These are phyloP conservation scores for Anthracocystis panici-leucophaei DNA, from an alignment of 1,284 basidiomycete species.

Conservation along the genomic window DNA sequence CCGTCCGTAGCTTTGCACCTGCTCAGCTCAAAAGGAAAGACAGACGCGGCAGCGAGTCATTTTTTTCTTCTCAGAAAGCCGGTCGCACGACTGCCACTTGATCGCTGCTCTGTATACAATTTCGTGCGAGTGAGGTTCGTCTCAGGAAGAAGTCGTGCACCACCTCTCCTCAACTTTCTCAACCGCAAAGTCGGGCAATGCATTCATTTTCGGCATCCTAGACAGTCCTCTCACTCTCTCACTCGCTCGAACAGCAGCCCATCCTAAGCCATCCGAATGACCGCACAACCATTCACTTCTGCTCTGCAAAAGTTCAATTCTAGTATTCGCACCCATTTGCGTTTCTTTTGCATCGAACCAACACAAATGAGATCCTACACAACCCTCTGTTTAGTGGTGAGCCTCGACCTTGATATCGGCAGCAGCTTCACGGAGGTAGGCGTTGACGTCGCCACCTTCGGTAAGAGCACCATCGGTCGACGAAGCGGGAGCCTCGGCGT, in stretches of 20 bases:
- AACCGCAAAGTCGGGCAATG: neutral
- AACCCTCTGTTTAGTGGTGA: conserved; percentile 59
- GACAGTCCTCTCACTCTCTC: neutral
- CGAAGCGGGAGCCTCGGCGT: conserved; percentile 53
- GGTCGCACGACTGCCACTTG: conserved; percentile 14
- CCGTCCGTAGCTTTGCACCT: neutral
- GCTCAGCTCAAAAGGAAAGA: conserved; percentile 6
- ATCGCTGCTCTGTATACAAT: neutral
- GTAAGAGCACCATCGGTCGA: conserved; percentile 47
- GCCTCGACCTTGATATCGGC: conserved; percentile 65
- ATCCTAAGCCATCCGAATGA: too few species aligned
- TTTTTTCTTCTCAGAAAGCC: conserved; percentile 27
- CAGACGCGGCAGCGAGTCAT: conserved; percentile 28
- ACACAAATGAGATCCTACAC: conserved; percentile 13
- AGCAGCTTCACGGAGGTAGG: conserved; percentile 67
- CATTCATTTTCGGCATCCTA: too few species aligned
- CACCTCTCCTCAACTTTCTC: too few species aligned
- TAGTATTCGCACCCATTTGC: conserved; percentile 23
- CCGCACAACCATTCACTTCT: too few species aligned
- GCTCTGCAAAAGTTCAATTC: conserved; percentile 4
- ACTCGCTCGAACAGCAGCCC: too few species aligned
- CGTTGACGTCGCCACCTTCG: conserved; percentile 68
- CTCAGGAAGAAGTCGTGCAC: conserved; percentile 8
- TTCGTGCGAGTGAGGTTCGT: conserved; percentile 7
- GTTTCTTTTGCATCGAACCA: conserved; percentile 9